A percentile compares a stretch with the other conserved stretches of the same genome.
Evolutionary conservation across 2,329 filamentous ascomycete genomes (phyloP).

Genomic region (Grosmannia serpens): DNA sequence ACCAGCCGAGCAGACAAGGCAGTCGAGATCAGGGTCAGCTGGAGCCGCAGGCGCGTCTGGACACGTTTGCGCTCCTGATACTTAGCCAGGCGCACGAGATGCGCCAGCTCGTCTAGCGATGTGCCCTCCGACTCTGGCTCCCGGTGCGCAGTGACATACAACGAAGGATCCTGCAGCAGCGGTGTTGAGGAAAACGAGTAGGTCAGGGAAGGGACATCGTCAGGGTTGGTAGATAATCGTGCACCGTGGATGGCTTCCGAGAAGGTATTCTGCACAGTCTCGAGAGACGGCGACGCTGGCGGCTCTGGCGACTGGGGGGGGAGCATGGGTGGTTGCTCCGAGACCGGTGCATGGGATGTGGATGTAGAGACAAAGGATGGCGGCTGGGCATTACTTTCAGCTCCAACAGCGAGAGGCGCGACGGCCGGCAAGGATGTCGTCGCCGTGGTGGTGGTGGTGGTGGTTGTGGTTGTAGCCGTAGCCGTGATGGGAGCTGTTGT

Average conservation of each 20-base stretch:
- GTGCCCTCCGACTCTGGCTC: constrained; percentile 53
- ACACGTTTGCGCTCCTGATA: constrained; percentile 73
- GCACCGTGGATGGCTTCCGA: neutral
- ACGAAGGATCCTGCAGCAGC: constrained; percentile 54
- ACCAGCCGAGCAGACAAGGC: constrained; percentile 64
- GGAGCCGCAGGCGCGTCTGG: constrained; percentile 60
- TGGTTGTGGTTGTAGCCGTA: neutral
- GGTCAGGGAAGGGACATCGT: constrained; percentile 31
- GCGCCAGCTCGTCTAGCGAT: constrained; percentile 65
- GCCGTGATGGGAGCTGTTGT: constrained; percentile 1
- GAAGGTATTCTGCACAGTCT: neutral
- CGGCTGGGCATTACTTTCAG: neutral
- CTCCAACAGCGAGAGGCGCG: neutral
- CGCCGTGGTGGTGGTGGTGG: neutral
- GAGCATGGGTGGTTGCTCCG: neutral
- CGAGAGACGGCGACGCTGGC: neutral
- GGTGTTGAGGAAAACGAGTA: constrained; percentile 32
- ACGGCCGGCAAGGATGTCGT: neutral
- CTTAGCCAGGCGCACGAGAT: constrained; percentile 64
- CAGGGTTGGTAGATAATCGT: constrained; percentile 22
- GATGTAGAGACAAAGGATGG: neutral
- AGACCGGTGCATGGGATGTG: neutral
- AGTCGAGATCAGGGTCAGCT: constrained; percentile 62
- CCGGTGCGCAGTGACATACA: constrained; percentile 52
- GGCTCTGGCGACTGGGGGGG: neutral